These are phyloP conservation scores for Kazachstania psychrophila DNA, from an alignment of 805 yeast genomes.

Conservation along the genomic window DNA sequence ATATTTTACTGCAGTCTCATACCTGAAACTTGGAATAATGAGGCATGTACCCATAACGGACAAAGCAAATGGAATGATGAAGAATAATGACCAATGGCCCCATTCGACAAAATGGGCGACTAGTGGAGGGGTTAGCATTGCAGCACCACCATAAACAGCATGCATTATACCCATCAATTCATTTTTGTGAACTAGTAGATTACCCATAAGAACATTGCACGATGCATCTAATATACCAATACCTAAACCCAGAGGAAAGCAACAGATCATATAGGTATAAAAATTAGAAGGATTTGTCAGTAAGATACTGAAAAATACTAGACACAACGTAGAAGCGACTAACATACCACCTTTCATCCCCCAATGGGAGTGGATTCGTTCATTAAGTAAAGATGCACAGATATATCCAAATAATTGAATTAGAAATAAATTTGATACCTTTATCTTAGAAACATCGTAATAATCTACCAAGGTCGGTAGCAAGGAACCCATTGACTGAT, in stretches of 20 bases:
- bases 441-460: slow-evolving; percentile 20
- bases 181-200: slow-evolving; percentile 38
- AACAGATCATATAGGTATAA: slow-evolving; percentile 17
- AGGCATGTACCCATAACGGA: slow-evolving; percentile 27
- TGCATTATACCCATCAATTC: slow-evolving; percentile 54
- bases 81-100: slow-evolving; percentile 26
- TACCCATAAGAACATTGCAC: slow-evolving; percentile 28
- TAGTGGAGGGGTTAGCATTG: slow-evolving; percentile 58
- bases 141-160: slow-evolving; percentile 66
- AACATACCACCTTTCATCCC: slow-evolving; percentile 28
- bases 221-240: slow-evolving; percentile 30
- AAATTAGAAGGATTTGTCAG: slow-evolving; percentile 20
- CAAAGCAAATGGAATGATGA: slow-evolving; percentile 29
- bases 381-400: slow-evolving; percentile 25
- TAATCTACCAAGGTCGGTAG: slow-evolving; percentile 25
- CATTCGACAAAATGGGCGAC: slow-evolving; percentile 37
- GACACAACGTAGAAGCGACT: slow-evolving; percentile 12
- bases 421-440: slow-evolving; percentile 26
- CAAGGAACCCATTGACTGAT: slow-evolving; percentile 29
- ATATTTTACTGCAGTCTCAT: slow-evolving; percentile 34
- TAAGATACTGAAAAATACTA: slow-evolving; percentile 16
- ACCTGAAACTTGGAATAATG: slow-evolving; percentile 38
- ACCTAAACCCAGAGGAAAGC: slow-evolving; percentile 28
- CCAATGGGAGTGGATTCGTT: slow-evolving; percentile 17
- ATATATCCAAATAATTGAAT: slow-evolving; percentile 26